Evolutionary conservation across 169 alveolate genomes (phyloP), one percentile per base, ranked within the genome.

Genomic region (Eimeria praecox): DNA sequence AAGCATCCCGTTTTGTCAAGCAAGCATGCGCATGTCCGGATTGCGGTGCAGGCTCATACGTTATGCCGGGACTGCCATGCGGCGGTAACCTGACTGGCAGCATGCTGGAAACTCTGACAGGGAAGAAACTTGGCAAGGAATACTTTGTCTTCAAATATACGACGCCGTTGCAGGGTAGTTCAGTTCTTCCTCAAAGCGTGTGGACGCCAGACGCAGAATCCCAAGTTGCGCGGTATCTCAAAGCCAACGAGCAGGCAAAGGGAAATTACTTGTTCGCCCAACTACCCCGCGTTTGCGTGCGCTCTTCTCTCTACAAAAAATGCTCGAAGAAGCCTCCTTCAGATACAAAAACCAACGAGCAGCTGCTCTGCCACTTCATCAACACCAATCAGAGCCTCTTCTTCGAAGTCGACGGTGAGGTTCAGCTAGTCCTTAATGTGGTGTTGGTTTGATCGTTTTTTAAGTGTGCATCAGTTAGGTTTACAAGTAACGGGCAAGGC

Each of bases 1-100:
- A 12, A 40, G 18, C 24, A 42, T 12, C 66, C 10, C 44, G 42
- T 22, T n/a, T 80, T n/a, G 42, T 16, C n/a, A 80, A 46, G 59
- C 69, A 40, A 33, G 91, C 66, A n/a, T 30, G 16, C 42, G 10
- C n/a, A 40, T 56, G n/a, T 54, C 35, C 49, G 12, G 44, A 64
- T 3, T 56, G 82, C 83, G 82, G 22, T n/a, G 62, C 93, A 87
- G 93, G 82, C 12, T 33, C 66, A 8, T 87, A 87, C 42, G 93
- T 56, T 35, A 87, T 87, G 93, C 93, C 93, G 80, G 93, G 93
- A 5, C 59, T 87, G 64, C 93, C 93, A 42, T 87, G 93, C 20
- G 93, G 93, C 40, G 93, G 93, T 14, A 87, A 87, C 93, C 82
- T 87, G 52, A 87, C 66, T 24, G 93, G 93, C 66, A 56, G 42